phyloP scores from a whole-genome alignment of 148 eudicot genomes.

The Rheum nobile region DNA sequence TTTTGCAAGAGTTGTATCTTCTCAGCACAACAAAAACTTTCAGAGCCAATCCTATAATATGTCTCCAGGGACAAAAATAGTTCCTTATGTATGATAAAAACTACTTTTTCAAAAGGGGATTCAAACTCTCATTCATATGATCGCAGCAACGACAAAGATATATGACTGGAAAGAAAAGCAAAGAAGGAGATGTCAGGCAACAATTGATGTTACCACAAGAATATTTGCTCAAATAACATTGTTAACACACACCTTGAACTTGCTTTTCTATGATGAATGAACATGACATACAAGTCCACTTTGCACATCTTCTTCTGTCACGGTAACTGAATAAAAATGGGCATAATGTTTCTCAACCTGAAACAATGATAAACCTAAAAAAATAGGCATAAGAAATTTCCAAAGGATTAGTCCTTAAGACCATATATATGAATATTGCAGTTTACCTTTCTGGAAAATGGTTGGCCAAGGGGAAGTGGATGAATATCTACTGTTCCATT shows the following conservation, averaged over 20 bases:
- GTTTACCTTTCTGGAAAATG: conserved; percentile 59
- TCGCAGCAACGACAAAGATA: not conserved
- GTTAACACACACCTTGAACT: conserved; percentile 64
- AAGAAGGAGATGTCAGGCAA: not conserved
- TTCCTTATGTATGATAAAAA: not conserved
- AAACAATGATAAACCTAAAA: not conserved
- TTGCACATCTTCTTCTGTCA: conserved; percentile 71
- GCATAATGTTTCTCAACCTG: conserved; percentile 95
- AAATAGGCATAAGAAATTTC: conserved; percentile 16
- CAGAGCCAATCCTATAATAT: not conserved
- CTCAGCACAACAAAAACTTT: not conserved
- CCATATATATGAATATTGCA: not conserved
- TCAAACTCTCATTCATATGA: not conserved
- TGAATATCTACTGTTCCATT: conserved; percentile 54
- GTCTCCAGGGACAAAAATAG: not conserved
- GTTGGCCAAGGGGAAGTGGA: conserved; percentile 68
- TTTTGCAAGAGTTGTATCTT: not conserved
- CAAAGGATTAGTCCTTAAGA: conserved; percentile 40
- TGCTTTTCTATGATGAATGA: conserved; percentile 76
- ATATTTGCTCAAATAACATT: not conserved
- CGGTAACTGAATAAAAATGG: conserved; percentile 77
- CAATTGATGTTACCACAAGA: not conserved
- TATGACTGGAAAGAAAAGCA: not conserved
- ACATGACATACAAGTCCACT: conserved; percentile 85
- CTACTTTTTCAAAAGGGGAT: not conserved